Evolutionary conservation across 805 yeast genomes (phyloP).

Genomic region (Saturnispora kantuleensis): DNA sequence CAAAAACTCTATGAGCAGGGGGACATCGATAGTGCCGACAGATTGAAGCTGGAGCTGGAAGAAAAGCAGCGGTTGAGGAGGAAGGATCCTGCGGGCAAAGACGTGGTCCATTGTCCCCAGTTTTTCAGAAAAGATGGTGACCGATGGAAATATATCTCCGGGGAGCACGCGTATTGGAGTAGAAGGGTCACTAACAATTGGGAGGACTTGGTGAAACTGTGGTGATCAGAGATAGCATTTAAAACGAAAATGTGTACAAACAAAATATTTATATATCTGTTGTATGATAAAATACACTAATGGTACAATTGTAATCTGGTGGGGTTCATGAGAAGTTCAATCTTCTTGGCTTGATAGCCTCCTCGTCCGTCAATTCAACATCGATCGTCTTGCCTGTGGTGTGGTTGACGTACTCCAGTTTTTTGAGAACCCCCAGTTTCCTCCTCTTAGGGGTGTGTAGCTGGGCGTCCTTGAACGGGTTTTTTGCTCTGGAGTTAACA

Average conservation of each 20-base stretch:
- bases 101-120: constrained; percentile 40
- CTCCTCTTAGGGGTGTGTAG: no score
- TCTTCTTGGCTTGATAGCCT: constrained; percentile 31
- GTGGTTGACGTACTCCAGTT: constrained; percentile 18
- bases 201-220: constrained; percentile 43
- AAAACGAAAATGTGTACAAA: not conserved
- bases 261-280: not conserved
- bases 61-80: constrained; percentile 75
- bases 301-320: not conserved
- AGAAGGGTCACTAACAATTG: constrained; percentile 57
- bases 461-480: constrained; percentile 17
- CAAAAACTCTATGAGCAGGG: constrained; percentile 63
- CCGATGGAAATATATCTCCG: constrained; percentile 47
- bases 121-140: constrained; percentile 46
- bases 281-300: not conserved
- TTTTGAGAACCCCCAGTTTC: constrained; percentile 1
- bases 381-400: constrained; percentile 27
- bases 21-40: constrained; percentile 61
- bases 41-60: constrained; percentile 57
- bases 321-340: constrained; percentile 24
- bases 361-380: constrained; percentile 25
- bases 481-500: constrained; percentile 16
- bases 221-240: constrained; percentile 31
- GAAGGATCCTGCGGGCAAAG: constrained; percentile 39
- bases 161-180: constrained; percentile 67